These are phyloP conservation scores for Colletotrichum falcatum DNA, from an alignment of 2,329 filamentous ascomycete species.

Conservation along the genomic window DNA sequence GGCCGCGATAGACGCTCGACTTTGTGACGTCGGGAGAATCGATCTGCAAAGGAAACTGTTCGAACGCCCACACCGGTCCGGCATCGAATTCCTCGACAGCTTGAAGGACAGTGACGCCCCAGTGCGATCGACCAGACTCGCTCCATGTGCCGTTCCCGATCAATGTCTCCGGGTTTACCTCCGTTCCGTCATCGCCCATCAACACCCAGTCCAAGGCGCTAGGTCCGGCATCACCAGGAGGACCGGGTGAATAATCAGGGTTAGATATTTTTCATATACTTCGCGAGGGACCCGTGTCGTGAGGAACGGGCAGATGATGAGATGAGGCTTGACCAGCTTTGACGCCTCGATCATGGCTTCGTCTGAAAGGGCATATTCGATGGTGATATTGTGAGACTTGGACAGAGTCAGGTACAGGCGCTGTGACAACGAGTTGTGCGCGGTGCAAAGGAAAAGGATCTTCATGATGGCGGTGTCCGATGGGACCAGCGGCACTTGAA, in stretches of 20 bases:
- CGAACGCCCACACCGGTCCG: conserved; percentile 58
- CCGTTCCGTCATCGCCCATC: conserved; percentile 55
- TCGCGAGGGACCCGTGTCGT: conserved; percentile 52
- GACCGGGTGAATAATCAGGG: conserved; percentile 56
- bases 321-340: conserved; percentile 51
- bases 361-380: conserved; percentile 53
- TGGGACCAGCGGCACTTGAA: conserved; percentile 1
- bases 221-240: conserved; percentile 56
- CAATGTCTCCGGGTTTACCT: conserved; percentile 47
- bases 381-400: conserved; percentile 51
- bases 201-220: conserved; percentile 57
- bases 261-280: conserved; percentile 53
- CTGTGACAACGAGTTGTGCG: conserved; percentile 58
- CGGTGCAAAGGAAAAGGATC: conserved; percentile 58
- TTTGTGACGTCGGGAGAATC: conserved; percentile 54
- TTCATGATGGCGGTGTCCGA: conserved; percentile 46
- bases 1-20: conserved; percentile 54
- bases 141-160: conserved; percentile 46
- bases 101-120: conserved; percentile 55
- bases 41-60: conserved; percentile 56
- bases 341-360: conserved; percentile 54
- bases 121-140: conserved; percentile 51
- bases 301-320: conserved; percentile 58
- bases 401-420: conserved; percentile 52
- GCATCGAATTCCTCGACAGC: conserved; percentile 56